phyloP scores from a whole-genome alignment of 2,329 filamentous ascomycete genomes.

The Sporothrix humicola region DNA sequence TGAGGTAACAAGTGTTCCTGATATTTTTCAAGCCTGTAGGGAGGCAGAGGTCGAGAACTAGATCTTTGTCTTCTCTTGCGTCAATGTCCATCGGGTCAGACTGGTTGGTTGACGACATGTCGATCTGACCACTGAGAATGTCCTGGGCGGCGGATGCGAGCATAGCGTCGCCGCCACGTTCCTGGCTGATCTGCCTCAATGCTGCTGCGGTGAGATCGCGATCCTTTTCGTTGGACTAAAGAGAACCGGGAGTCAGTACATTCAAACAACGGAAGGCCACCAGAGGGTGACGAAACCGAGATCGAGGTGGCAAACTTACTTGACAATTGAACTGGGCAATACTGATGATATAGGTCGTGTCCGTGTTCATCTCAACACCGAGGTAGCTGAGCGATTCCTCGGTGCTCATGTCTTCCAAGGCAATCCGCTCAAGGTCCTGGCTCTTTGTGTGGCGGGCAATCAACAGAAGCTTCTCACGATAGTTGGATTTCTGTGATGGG shows the following conservation, averaged over 20 bases:
- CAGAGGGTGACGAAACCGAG: not conserved
- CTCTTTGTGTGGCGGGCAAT: constrained; percentile 42
- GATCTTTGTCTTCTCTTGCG: constrained; percentile 19
- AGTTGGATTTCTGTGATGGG: constrained; percentile 40
- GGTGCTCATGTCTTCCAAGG: constrained; percentile 39
- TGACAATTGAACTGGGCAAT: constrained; percentile 37
- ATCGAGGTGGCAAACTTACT: constrained; percentile 24
- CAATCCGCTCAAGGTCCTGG: constrained; percentile 34
- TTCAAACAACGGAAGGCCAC: not conserved
- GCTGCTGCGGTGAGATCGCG: constrained; percentile 35
- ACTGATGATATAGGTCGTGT: constrained; percentile 43
- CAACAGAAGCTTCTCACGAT: constrained; percentile 42
- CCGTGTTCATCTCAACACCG: constrained; percentile 45
- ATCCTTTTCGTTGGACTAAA: constrained; percentile 36
- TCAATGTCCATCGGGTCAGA: not conserved
- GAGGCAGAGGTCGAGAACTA: constrained; percentile 55
- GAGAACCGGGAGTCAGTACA: not conserved
- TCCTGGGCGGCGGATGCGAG: constrained; percentile 26
- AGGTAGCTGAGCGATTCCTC: constrained; percentile 51
- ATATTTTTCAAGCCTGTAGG: constrained; percentile 92
- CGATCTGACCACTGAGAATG: not conserved
- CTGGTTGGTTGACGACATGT: not conserved
- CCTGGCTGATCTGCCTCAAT: constrained; percentile 33
- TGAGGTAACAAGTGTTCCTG: constrained; percentile 97
- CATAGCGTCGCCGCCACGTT: constrained; percentile 26